Percentiles rank a stretch among this genome's conserved stretches.
phyloP scores from a whole-genome alignment of 768 basidiomycete genomes.

The Tylopilus sp. region DNA sequence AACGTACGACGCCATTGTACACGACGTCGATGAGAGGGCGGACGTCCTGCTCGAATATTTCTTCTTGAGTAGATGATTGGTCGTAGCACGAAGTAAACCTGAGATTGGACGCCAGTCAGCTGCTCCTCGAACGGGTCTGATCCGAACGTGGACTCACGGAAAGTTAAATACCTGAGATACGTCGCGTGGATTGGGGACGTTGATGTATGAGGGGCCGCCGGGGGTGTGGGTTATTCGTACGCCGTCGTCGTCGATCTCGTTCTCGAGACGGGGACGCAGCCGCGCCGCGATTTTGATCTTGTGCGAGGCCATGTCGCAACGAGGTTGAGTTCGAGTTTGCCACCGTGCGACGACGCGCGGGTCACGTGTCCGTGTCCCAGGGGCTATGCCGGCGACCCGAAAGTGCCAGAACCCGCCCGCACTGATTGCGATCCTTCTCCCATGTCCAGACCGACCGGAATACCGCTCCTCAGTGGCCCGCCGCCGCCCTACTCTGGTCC shows the following conservation, averaged over 20 bases:
- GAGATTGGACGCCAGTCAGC: slow-evolving; percentile 1
- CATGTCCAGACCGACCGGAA: slow-evolving; percentile 38
- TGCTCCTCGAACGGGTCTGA: not conserved
- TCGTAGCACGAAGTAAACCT: slow-evolving; percentile 80
- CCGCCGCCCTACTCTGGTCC: slow-evolving; percentile 39
- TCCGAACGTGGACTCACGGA: slow-evolving; percentile 46
- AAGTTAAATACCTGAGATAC: slow-evolving; percentile 71
- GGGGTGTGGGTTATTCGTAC: slow-evolving; percentile 49
- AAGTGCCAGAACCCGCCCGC: slow-evolving; percentile 6
- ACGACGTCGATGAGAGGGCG: slow-evolving; percentile 75
- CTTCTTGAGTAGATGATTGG: slow-evolving; percentile 63
- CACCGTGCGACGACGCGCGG: slow-evolving; percentile 24
- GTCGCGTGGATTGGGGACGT: slow-evolving; percentile 70
- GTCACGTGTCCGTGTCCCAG: slow-evolving; percentile 23
- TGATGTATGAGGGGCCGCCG: slow-evolving; percentile 47
- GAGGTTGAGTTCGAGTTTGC: slow-evolving; percentile 15
- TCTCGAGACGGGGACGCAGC: slow-evolving; percentile 59
- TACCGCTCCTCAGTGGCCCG: slow-evolving; percentile 71
- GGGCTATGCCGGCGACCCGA: slow-evolving; percentile 12
- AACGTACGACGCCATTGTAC: slow-evolving; percentile 68
- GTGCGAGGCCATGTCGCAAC: slow-evolving; percentile 27
- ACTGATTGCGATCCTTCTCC: not conserved
- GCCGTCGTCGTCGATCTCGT: slow-evolving; percentile 60
- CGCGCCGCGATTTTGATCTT: slow-evolving; percentile 73
- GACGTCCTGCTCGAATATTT: slow-evolving; percentile 76